These are phyloP conservation scores for Arthrobotrys musiformis DNA, from an alignment of 2,329 filamentous ascomycete species.

Conservation along the genomic window DNA sequence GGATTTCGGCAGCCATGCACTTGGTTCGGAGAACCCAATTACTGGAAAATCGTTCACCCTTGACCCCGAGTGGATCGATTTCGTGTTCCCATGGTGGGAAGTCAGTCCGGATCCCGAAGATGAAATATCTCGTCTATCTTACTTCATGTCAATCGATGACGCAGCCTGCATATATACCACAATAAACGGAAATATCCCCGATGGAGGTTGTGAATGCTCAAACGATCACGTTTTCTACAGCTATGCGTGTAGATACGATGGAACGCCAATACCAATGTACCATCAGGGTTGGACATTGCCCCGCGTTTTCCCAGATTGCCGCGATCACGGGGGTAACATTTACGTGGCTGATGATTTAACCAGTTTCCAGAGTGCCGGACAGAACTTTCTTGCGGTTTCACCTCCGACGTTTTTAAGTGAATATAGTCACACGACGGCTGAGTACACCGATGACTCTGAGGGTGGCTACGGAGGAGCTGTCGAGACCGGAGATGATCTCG, in stretches of 20 bases:
- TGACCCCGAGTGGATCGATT: background rate
- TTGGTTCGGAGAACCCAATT: background rate
- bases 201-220: background rate
- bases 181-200: constrained; percentile 6
- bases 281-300: background rate
- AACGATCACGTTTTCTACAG: background rate
- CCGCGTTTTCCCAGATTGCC: background rate
- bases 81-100: background rate
- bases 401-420: background rate
- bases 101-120: background rate
- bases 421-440: too few relatives aligned
- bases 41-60: constrained; percentile 12
- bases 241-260: constrained; percentile 9
- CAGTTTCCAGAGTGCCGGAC: constrained; percentile 4
- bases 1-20: background rate
- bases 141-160: constrained; percentile 23
- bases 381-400: background rate
- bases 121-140: background rate
- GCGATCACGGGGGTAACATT: background rate
- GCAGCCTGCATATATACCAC: constrained; percentile 6
- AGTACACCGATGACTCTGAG: background rate
- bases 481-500: background rate
- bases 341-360: background rate
- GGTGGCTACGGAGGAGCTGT: background rate
- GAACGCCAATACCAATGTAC: constrained; percentile 10